Conservation (phyloP, 2,329 filamentous ascomycete genomes). For the Sporothrix mexicana region DNA sequence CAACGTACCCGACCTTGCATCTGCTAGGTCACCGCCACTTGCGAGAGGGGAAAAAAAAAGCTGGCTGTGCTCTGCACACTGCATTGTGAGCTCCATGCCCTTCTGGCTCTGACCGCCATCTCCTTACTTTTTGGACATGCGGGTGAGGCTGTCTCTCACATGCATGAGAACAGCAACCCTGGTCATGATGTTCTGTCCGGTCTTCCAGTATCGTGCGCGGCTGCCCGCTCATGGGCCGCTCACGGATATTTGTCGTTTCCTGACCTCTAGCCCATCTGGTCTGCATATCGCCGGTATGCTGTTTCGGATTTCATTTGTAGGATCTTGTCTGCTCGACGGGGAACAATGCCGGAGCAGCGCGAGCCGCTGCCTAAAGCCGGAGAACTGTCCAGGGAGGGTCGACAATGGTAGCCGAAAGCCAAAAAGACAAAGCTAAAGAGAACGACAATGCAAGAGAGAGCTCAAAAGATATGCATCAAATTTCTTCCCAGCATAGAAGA, state of each 20-base stretch:
- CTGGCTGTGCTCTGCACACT: background rate
- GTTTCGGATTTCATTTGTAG: background rate
- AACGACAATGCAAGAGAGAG: background rate
- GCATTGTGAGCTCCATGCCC: constrained; percentile 13
- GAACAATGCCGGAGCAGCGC: constrained; percentile 26
- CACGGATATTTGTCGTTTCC: background rate
- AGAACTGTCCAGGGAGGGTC: background rate
- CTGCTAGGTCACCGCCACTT: constrained; percentile 26
- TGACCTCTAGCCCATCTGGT: background rate
- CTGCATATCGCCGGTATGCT: constrained; percentile 10
- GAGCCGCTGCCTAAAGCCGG: constrained; percentile 6
- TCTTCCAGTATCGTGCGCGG: background rate
- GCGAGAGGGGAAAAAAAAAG: background rate
- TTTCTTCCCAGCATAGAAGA: background rate
- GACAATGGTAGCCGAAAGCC: background rate
- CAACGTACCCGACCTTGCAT: constrained; percentile 21
- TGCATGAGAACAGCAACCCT: constrained; percentile 5
- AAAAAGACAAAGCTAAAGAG: background rate
- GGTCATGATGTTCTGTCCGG: background rate
- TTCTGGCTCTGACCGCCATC: constrained; percentile 7
- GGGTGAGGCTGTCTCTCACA: constrained; percentile 9
- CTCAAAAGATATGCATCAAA: background rate
- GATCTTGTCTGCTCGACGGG: constrained; percentile 19
- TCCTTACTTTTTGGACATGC: background rate
- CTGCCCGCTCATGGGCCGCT: background rate